Evolutionary conservation across 2,329 filamentous ascomycete genomes (phyloP), one percentile per base, ranked within the genome.

Genomic region (Aspergillus spinulosporus): DNA sequence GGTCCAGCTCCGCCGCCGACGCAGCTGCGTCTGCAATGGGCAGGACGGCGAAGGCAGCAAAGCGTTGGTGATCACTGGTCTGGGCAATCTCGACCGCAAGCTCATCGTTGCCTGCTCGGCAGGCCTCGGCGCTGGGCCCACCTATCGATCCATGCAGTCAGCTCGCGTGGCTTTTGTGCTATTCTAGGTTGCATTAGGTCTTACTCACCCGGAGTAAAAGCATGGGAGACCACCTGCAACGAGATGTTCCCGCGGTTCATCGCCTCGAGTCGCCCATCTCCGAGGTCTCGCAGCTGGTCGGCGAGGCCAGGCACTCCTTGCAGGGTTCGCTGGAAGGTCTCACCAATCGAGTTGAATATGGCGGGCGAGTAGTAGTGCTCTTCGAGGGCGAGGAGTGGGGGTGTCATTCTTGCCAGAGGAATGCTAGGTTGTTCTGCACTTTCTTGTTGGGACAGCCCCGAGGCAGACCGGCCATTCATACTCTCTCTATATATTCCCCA

Each of bases 21-120:
- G 70, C 60, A n/a, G 52, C 31, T 1, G 70, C 68, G 15, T 72
- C 64, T 40, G 72, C 67, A 68, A 73, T 72, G 3, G 65, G 64
- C 1, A 68, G 50, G 15, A 57, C 51, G 4, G 62, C 59, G 34
- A 66, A 63, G 2, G 60, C 62, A 4, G 11, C 34, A 9, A 50
- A 42, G 6, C 48, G 48, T 5, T 31, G 4, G 5, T 15, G 46
- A 5, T 8, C n/a, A 9, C 45, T 47, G 46, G 0, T 37, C 14
- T 21, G 31, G 21, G n/a, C 14, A 31, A 49, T 37, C 2, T 29
- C 14, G 3, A 2, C 9, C 14, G 46, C 46, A 11, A 49, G 31
- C 29, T 49, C 46, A 26, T 37, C 32, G 32, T 49, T 49, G 14
- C 32, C 46, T 14, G 4, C 29, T 5, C 9, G 14, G n/a, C 46